Evolutionary conservation across 2,329 filamentous ascomycete species (phyloP).

Genomic region (Neurospora sp.): DNA sequence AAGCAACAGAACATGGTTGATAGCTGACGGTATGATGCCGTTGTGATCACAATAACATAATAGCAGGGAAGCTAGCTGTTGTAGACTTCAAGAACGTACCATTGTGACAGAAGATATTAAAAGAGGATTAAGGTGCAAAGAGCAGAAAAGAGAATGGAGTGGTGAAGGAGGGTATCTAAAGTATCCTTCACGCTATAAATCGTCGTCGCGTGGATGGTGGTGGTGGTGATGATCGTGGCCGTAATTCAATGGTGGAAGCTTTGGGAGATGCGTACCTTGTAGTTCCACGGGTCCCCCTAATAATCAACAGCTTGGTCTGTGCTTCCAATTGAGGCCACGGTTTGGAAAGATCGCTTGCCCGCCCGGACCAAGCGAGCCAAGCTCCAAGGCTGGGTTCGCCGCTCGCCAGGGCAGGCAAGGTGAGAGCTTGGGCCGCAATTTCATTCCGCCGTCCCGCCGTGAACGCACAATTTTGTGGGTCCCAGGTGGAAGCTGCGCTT

Average conservation of each 20-base stretch:
- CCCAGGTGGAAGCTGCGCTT: background rate
- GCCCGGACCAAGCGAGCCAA: background rate
- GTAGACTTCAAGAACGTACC: slow-evolving; percentile 5
- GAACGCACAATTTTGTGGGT: background rate
- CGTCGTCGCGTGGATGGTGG: slow-evolving; percentile 10
- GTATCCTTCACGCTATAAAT: background rate
- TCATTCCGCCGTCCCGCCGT: slow-evolving; percentile 9
- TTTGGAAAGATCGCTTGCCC: slow-evolving; percentile 18
- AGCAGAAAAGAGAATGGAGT: slow-evolving; percentile 7
- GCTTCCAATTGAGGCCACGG: slow-evolving; percentile 30
- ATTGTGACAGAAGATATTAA: slow-evolving; percentile 10
- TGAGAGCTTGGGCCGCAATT: slow-evolving; percentile 9
- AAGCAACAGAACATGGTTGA: background rate
- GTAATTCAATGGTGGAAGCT: slow-evolving; percentile 19
- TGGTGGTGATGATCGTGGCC: slow-evolving; percentile 20
- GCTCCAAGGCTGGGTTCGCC: slow-evolving; percentile 4
- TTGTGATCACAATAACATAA: background rate
- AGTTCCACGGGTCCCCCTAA: slow-evolving; percentile 19
- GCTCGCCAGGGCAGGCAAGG: background rate
- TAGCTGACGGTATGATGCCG: background rate
- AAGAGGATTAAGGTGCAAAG: slow-evolving; percentile 10
- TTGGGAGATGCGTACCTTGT: slow-evolving; percentile 21
- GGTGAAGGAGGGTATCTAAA: slow-evolving; percentile 3
- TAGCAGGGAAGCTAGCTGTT: background rate
- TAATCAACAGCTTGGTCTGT: slow-evolving; percentile 24